phyloP scores from a whole-genome alignment of 768 basidiomycete species.

The Xanthoconium purpureum region DNA sequence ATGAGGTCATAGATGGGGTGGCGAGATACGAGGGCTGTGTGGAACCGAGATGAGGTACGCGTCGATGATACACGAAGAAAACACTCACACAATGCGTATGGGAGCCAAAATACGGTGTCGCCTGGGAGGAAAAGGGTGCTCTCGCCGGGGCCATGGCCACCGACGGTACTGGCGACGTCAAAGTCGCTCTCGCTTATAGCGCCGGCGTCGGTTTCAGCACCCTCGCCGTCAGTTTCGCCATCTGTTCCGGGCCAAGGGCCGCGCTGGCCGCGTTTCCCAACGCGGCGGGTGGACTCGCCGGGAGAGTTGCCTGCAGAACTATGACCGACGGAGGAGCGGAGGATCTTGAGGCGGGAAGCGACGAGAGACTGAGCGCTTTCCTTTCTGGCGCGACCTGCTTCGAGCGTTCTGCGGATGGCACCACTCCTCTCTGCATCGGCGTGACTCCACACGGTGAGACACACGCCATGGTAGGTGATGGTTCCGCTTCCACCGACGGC shows the following conservation, averaged over 20 bases:
- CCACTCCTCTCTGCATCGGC: slow-evolving; percentile 84
- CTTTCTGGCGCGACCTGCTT: slow-evolving; percentile 73
- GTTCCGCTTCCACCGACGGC: slow-evolving; percentile 39
- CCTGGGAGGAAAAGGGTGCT: slow-evolving; percentile 86
- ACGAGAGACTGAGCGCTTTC: slow-evolving; percentile 76
- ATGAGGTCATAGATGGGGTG: slow-evolving; percentile 94
- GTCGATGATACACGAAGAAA: neutral
- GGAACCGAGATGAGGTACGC: slow-evolving; percentile 6
- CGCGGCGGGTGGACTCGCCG: slow-evolving; percentile 55
- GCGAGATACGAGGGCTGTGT: slow-evolving; percentile 79
- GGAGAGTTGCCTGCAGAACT: slow-evolving; percentile 41
- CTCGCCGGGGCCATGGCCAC: slow-evolving; percentile 78
- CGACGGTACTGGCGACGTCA: slow-evolving; percentile 72
- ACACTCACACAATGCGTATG: slow-evolving; percentile 81
- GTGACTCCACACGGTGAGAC: slow-evolving; percentile 93
- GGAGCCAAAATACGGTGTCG: slow-evolving; percentile 93
- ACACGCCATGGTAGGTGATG: slow-evolving; percentile 85
- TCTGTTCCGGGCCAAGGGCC: slow-evolving; percentile 70
- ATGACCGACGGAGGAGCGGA: slow-evolving; percentile 51
- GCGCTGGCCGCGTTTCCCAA: slow-evolving; percentile 57
- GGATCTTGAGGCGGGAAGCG: slow-evolving; percentile 61
- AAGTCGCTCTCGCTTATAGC: slow-evolving; percentile 85
- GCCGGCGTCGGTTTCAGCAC: slow-evolving; percentile 63
- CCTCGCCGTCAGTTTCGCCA: slow-evolving; percentile 74
- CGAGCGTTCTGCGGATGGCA: slow-evolving; percentile 80